Conservation (phyloP, 2,329 filamentous ascomycete species). For the Aureobasidium namibiae region DNA sequence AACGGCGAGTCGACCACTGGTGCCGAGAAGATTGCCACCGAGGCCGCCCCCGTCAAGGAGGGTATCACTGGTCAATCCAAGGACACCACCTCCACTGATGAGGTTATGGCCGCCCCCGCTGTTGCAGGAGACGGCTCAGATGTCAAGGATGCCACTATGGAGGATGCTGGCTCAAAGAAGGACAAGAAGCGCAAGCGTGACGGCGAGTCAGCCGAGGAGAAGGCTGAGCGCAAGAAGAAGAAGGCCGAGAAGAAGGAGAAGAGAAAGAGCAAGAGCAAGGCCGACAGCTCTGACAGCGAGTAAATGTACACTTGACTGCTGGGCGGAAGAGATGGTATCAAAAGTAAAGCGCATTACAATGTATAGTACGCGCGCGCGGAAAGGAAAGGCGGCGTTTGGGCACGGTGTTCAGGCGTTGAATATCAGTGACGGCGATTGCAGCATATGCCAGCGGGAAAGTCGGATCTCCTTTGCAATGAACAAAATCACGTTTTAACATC, state of each 20-base stretch:
- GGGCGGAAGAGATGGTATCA: neutral
- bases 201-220: constrained; percentile 38
- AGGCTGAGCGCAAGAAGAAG: constrained; percentile 48
- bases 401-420: constrained; percentile 14
- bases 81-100: constrained; percentile 34
- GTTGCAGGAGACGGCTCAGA: constrained; percentile 23
- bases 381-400: constrained; percentile 13
- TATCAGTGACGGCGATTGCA: constrained; percentile 11
- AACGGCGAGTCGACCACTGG: constrained; percentile 21
- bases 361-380: constrained; percentile 11
- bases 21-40: constrained; percentile 24
- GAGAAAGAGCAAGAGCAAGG: constrained; percentile 49
- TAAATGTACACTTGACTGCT: constrained; percentile 8
- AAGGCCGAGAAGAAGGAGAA: constrained; percentile 78
- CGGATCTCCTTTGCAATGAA: constrained; percentile 11
- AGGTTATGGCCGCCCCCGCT: constrained; percentile 31
- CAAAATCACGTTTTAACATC: constrained; percentile 11
- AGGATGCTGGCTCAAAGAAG: constrained; percentile 28
- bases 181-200: constrained; percentile 43
- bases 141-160: constrained; percentile 14
- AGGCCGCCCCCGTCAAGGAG: constrained; percentile 28
- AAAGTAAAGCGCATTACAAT: constrained; percentile 11
- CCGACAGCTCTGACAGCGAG: constrained; percentile 33
- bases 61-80: constrained; percentile 25
- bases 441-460: constrained; percentile 13